Base-by-base conservation (phyloP, 805 yeast genomes). In the Candida namnaoensis region DNA sequence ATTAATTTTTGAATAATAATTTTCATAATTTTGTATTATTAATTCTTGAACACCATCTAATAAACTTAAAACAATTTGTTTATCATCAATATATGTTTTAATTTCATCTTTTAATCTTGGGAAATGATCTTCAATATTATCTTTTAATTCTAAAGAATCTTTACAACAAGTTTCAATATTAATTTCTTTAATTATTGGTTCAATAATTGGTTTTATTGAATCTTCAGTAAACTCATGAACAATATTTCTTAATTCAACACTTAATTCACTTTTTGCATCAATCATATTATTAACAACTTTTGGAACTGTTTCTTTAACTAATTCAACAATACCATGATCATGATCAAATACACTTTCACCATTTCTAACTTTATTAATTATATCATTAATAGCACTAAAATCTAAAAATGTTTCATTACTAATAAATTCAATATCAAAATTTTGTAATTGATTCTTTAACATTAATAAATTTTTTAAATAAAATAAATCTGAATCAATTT, bases 381-480 rank as follows among this genome's bases (percentile, higher is more conserved):
- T 65, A 27, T 73, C 70, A 32, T 62, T 68, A 25, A 88, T 66
- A 1, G 95, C 96, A 41, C 87, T 77, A 57, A 90, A 88, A 55
- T 90, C 96, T 36, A 90, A 63, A 38, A 78, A 76, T 1, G 82
- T 76, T 49, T 88, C 96, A 28, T 76, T 78, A 44, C 82, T 68
- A 1, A 80, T 75, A 48, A 73, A 78, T 48, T 84, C 91, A 41
- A 91, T 86, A 52, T 91, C 96, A 57, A 87, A 88, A 40, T 75
- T 78, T 30, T 69, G 71, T 32, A 90, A 68, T 47, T 84, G 91
- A 38, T 77, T 75, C 46, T 82, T 78, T 43, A 91, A 65, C 52
- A 83, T 63, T 35, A 88, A 66, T 42, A 90, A 65, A 53, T 90
- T 86, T 54, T 78, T 80, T 50, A 91, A 66, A 43, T 82, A 74